A percentile compares a stretch with the other conserved stretches of the same genome.
These are phyloP conservation scores for Phytopythium montanum DNA, from an alignment of 352 stramenopile species.

Conservation along the genomic window DNA sequence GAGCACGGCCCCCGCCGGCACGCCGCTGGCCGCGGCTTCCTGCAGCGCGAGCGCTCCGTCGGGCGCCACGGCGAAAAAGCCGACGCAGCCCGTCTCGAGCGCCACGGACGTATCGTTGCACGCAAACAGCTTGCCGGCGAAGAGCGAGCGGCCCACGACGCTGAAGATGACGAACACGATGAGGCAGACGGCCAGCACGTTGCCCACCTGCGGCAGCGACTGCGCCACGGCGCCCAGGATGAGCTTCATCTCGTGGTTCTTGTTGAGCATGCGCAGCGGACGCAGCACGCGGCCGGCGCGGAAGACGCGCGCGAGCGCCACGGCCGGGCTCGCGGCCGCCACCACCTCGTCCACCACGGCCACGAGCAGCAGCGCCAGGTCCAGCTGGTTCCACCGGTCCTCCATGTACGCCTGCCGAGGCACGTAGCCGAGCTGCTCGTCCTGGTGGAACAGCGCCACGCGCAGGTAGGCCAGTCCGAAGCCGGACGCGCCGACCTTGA, in stretches of 20 bases:
- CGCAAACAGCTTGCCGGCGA: slow-evolving; percentile 58
- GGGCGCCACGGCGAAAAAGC: slow-evolving; percentile 45
- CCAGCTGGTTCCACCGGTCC: slow-evolving; percentile 73
- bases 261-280: slow-evolving; percentile 68
- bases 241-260: slow-evolving; percentile 75
- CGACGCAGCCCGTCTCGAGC: slow-evolving; percentile 40
- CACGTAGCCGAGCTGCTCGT: slow-evolving; percentile 63
- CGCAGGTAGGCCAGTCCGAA: slow-evolving; percentile 68
- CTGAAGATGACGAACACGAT: slow-evolving; percentile 82
- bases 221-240: slow-evolving; percentile 67
- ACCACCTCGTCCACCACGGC: slow-evolving; percentile 57
- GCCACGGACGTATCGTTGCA: slow-evolving; percentile 54
- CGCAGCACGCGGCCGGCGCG: slow-evolving; percentile 61
- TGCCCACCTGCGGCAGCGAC: slow-evolving; percentile 67
- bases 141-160: slow-evolving; percentile 62
- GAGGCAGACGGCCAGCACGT: slow-evolving; percentile 65
- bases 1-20: slow-evolving; percentile 37
- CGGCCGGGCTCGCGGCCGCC: slow-evolving; percentile 29
- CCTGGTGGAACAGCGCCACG: slow-evolving; percentile 51
- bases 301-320: slow-evolving; percentile 55
- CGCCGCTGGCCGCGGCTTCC: slow-evolving; percentile 34
- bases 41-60: slow-evolving; percentile 48
- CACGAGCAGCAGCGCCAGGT: slow-evolving; percentile 54
- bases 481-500: slow-evolving; percentile 47
- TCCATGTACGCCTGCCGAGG: slow-evolving; percentile 72